phyloP scores from a whole-genome alignment of 2,329 filamentous ascomycete species.

The Canariomyces notabilis region DNA sequence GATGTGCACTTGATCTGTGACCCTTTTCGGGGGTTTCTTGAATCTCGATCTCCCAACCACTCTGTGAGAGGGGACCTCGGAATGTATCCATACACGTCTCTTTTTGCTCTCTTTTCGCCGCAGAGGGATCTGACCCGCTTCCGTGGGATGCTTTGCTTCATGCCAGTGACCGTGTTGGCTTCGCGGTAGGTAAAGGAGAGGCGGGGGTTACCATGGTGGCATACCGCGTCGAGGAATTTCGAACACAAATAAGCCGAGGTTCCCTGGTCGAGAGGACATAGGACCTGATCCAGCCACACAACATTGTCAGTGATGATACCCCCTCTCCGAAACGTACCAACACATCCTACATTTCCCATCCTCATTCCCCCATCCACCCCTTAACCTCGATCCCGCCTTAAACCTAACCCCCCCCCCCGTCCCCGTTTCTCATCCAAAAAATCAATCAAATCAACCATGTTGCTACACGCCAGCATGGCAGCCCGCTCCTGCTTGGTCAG shows the following conservation, averaged over 20 bases:
- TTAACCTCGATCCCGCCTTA: slow-evolving; percentile 16
- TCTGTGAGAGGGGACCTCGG: background rate
- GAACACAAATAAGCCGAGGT: too few species aligned
- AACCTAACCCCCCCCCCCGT: too few species aligned
- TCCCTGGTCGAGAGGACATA: too few species aligned
- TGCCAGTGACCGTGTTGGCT: too few species aligned
- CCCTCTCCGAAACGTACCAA: too few species aligned
- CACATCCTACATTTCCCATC: too few species aligned
- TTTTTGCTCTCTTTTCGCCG: background rate
- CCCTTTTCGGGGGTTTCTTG: background rate
- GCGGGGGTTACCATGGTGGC: too few species aligned
- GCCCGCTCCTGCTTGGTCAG: slow-evolving; percentile 53
- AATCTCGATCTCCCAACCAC: background rate
- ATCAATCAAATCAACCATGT: slow-evolving; percentile 56
- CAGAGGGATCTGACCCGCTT: background rate
- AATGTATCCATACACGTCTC: slow-evolving; percentile 5
- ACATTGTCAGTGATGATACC: too few species aligned
- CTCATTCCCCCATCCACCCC: background rate
- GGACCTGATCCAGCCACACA: too few species aligned
- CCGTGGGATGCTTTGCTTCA: slow-evolving; percentile 1
- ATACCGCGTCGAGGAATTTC: too few species aligned
- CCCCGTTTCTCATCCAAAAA: slow-evolving; percentile 49
- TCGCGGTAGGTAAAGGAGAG: too few species aligned
- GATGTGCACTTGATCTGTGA: background rate
- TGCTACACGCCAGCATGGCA: slow-evolving; percentile 43